Percentiles rank a stretch among this genome's conserved stretches.
phyloP scores from a whole-genome alignment of 2,329 filamentous ascomycete genomes.

The Talaromyces sp. region DNA sequence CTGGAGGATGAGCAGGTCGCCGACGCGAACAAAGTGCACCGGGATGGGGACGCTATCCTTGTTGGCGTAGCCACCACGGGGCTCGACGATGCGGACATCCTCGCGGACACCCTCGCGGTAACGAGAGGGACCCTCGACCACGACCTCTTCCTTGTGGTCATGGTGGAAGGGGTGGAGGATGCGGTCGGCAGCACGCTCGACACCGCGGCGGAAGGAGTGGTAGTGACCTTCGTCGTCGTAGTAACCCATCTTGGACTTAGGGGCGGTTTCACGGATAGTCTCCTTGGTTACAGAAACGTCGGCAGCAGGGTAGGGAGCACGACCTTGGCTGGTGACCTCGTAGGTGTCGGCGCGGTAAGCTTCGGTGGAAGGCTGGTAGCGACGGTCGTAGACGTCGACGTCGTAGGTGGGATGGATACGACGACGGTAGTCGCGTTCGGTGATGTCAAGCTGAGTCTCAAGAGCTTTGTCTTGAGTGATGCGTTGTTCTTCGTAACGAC shows the following conservation, averaged over 20 bases:
- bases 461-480: conserved; percentile 37
- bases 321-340: conserved; percentile 41
- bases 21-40: conserved; percentile 98
- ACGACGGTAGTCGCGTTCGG: conserved; percentile 62
- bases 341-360: conserved; percentile 20
- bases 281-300: conserved; percentile 46
- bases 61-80: conserved; percentile 40
- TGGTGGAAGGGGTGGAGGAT: conserved; percentile 58
- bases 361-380: conserved; percentile 22
- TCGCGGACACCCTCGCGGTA: conserved; percentile 40
- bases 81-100: conserved; percentile 46
- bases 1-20: conserved; percentile 98
- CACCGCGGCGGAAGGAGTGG: conserved; percentile 67
- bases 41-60: conserved; percentile 95
- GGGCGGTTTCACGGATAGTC: conserved; percentile 48
- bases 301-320: conserved; percentile 24
- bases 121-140: conserved; percentile 40
- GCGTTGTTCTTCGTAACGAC: conserved; percentile 32
- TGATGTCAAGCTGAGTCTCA: conserved; percentile 47
- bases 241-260: conserved; percentile 66
- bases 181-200: conserved; percentile 61
- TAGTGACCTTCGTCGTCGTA: conserved; percentile 75
- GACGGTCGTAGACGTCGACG: conserved; percentile 39
- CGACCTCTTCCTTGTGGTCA: conserved; percentile 38
- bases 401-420: conserved; percentile 51